Evolutionary conservation across 306 rosid genomes (phyloP), one percentile per base, ranked within the genome.

Genomic region (Geum urbanum): DNA sequence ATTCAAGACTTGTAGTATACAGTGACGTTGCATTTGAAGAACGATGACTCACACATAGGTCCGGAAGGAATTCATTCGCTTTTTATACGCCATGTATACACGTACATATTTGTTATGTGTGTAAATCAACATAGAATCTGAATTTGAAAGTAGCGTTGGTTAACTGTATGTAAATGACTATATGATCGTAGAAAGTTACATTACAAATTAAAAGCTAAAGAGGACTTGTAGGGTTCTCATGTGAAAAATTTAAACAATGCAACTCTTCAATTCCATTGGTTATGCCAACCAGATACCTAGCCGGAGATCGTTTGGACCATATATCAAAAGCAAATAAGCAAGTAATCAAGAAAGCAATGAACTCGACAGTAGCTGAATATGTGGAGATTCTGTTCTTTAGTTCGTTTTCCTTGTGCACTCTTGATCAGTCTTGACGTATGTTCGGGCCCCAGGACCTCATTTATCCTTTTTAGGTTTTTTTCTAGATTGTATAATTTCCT

Each of bases 281-380:
- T 60, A 19, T 74, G 53, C 19, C 63, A 35, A 4, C 66, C 96
- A 92, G 98, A 88, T 92, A 73, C 98, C n/a, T n/a, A n/a, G n/a
- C 96, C 0, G 78, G 72, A 76, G 79, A 88, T 61, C 75, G 88
- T 74, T 92, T 48, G 98, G 96, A 71, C 91, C 92, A 63, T 89
- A 92, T n/a, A n/a, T n/a, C n/a, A 52, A 90, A 77, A 68, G 96
- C 89, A 41, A 87, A 71, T 74, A 85, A 86, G 81, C 84, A 86
- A 86, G 96, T 89, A 48, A 88, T 92, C 82, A 76, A 83, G 86
- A 84, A 82, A 77, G 77, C 85, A 45, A 85, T 92, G 74, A 88
- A 90, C 85, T 81, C 85, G 49, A 75, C 91, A 8, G 71, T 90
- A 32, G 89, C 91, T 66, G 96, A 84, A 68, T 92, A 84, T 74